Base-by-base conservation (phyloP, 208 protist genomes). In the Acanthamoeba divionensis region DNA sequence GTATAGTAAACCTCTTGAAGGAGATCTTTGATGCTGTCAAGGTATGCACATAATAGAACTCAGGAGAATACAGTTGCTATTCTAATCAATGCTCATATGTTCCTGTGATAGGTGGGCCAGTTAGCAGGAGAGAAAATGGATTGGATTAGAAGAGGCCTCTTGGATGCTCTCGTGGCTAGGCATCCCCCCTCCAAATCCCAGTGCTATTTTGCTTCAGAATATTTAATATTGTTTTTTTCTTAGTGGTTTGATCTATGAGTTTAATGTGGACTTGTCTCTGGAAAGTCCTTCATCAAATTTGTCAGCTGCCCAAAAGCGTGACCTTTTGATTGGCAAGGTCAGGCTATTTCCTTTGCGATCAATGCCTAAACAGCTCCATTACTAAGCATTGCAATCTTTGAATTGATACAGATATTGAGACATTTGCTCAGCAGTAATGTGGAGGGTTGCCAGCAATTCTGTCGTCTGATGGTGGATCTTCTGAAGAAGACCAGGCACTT, bases 41-140 rank as follows among this genome's bases (percentile, higher is more conserved):
- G 36, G 71, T 82, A 38, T 31, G 55, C 55, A 41, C 36, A 41
- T 41, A 41, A 41, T 41, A 41, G 36, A 41, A 5, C 36, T 41
- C 36, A 41, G 36, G 36, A 41, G 36, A 41, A 41, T 41, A 41
- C 36, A 41, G 5, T 41, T 41, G 36, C 36, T 5, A 41, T 41
- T 63, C 55, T 29, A 7, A 31, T 63, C 55, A 63, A 1, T 41
- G 36, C 36, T 5, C 1, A 41, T 41, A 63, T 63, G 4, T 63
- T 63, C 24, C 0, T 63, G 55, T n/a, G 55, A 31, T 63, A 63
- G 55, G 29, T 75, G 21, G 77, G 48, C 41, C 77, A 87, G 38
- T 29, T 87, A 45, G 77, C 77, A 31, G 52, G 66, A 24, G 77
- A 87, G 33, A 87, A 87, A 29, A 87, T 87, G 77, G 77, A 87